A percentile compares a stretch with the other conserved stretches of the same genome.
These are phyloP conservation scores for Penstemon barbatus DNA, from an alignment of 257 asterid genomes.

Conservation along the genomic window DNA sequence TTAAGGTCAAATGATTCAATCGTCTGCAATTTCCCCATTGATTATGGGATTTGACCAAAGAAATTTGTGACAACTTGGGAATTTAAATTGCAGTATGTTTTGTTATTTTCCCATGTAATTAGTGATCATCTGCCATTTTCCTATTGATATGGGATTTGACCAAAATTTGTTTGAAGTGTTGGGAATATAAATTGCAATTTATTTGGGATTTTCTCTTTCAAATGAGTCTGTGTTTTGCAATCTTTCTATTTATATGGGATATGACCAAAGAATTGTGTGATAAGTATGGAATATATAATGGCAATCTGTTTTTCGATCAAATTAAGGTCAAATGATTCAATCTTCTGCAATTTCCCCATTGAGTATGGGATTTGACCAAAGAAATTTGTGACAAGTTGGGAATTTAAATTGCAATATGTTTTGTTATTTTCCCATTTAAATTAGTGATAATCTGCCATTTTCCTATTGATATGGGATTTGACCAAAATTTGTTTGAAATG, in stretches of 20 bases:
- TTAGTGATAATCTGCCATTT: too few species aligned
- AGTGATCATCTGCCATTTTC: background rate
- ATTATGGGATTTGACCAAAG: conserved; percentile 40
- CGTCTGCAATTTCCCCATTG: conserved; percentile 27
- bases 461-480: background rate
- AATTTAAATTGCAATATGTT: too few species aligned
- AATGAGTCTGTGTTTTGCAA: too few species aligned
- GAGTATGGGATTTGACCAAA: conserved; percentile 41
- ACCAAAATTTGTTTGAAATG: conserved; percentile 17
- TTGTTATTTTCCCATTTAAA: too few species aligned
- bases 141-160: background rate
- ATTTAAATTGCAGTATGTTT: too few species aligned
- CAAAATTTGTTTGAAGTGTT: conserved; percentile 12
- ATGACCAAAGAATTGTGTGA: conserved; percentile 21
- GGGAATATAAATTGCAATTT: too few species aligned
- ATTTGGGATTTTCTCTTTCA: too few species aligned
- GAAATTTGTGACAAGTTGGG: conserved; percentile 42
- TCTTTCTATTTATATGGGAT: too few species aligned
- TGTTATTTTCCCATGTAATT: too few species aligned
- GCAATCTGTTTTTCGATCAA: conserved; percentile 40
- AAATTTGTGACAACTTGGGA: conserved; percentile 40
- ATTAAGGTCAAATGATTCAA: conserved; percentile 44
- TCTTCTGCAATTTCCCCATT: conserved; percentile 26
- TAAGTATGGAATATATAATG: conserved; percentile 40
- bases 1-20: conserved; percentile 46